Percentiles rank a stretch among this genome's conserved stretches.
phyloP scores from a whole-genome alignment of 2,329 filamentous ascomycete species.

The Fusarium longipes region DNA sequence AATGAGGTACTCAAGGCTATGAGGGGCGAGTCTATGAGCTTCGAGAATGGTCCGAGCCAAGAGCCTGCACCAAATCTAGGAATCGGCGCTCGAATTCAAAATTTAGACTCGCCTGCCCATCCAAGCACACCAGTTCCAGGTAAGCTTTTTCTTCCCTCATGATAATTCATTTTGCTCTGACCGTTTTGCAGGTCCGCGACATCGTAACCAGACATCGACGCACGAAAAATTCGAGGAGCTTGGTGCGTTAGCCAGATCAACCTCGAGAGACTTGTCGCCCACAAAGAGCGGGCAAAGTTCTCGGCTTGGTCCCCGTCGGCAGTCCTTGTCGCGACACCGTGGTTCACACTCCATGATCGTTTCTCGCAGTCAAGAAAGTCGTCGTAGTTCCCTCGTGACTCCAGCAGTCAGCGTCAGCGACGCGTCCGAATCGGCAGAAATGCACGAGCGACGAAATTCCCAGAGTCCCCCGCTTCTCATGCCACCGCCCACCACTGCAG shows the following conservation, averaged over 20 bases:
- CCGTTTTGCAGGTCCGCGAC: slow-evolving; percentile 46
- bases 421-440: slow-evolving; percentile 25
- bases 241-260: slow-evolving; percentile 26
- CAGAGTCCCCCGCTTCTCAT: slow-evolving; percentile 60
- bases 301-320: slow-evolving; percentile 25
- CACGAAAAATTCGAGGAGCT: slow-evolving; percentile 46
- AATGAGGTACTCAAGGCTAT: slow-evolving; percentile 86
- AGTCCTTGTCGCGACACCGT: slow-evolving; percentile 34
- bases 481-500: slow-evolving; percentile 58
- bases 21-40: slow-evolving; percentile 68
- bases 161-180: slow-evolving; percentile 48
- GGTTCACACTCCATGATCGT: slow-evolving; percentile 52
- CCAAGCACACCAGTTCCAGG: slow-evolving; percentile 63
- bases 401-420: slow-evolving; percentile 28
- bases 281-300: slow-evolving; percentile 13
- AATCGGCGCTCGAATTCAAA: slow-evolving; percentile 63
- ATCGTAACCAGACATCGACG: slow-evolving; percentile 40
- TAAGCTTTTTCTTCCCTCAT: slow-evolving; percentile 36
- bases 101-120: slow-evolving; percentile 64
- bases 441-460: slow-evolving; percentile 26
- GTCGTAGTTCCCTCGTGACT: slow-evolving; percentile 34
- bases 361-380: slow-evolving; percentile 56
- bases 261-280: slow-evolving; percentile 37
- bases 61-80: slow-evolving; percentile 54
- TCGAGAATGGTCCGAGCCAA: slow-evolving; percentile 56